Evolutionary conservation across 169 alveolate genomes (phyloP).

Genomic region (Plasmodium coatneyi): DNA sequence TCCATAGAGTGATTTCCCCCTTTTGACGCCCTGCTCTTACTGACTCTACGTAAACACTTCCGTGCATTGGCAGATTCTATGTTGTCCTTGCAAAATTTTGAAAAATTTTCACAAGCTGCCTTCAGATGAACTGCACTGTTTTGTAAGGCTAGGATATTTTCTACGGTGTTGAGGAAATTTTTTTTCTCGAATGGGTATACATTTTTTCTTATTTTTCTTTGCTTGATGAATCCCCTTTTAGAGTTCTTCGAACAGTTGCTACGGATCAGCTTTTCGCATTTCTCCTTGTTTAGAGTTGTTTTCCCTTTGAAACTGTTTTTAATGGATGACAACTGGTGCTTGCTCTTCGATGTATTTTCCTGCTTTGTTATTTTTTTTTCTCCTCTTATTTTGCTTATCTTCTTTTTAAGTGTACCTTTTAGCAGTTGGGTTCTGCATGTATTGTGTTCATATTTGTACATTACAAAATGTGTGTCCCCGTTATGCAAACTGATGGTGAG

Average conservation of each 20-base stretch:
- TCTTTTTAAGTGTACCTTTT: neutral
- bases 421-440: neutral
- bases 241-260: neutral
- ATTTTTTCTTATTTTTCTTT: neutral
- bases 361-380: neutral
- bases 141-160: neutral
- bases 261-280: neutral
- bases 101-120: neutral
- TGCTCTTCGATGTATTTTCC: neutral
- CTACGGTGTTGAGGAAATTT: neutral
- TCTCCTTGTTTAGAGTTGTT: neutral
- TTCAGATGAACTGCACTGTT: neutral
- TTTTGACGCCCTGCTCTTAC: neutral
- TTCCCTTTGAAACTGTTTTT: constrained; percentile 6
- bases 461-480: neutral
- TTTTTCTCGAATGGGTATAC: neutral
- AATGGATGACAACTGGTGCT: neutral
- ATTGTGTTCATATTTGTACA: neutral
- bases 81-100: neutral
- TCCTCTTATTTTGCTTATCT: neutral
- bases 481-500: neutral
- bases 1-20: neutral
- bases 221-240: neutral
- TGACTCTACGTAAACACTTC: neutral
- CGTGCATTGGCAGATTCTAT: neutral